Percentiles rank a stretch among this genome's conserved stretches.
phyloP scores from a whole-genome alignment of 2,329 filamentous ascomycete genomes.

The Arthrobotrys megalospora region DNA sequence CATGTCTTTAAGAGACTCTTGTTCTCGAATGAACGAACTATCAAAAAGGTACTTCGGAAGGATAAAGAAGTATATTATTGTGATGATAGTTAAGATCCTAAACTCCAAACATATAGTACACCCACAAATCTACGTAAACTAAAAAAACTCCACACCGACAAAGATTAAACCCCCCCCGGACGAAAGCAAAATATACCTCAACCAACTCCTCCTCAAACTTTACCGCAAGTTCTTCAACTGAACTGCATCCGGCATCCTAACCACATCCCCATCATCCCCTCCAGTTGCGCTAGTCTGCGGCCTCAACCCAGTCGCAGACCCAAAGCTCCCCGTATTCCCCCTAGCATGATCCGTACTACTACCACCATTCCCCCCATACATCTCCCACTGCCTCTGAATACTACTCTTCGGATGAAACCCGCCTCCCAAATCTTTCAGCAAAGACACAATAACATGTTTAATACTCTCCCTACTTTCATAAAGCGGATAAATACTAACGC shows the following conservation, averaged over 20 bases:
- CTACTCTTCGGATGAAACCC: background rate
- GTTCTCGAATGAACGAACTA: too few species aligned
- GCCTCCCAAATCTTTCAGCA: conserved; percentile 74
- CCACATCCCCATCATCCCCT: background rate
- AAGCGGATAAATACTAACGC: conserved; percentile 84
- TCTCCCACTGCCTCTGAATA: conserved; percentile 37
- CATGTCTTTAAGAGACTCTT: too few species aligned
- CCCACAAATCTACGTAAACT: too few species aligned
- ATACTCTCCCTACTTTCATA: conserved; percentile 83
- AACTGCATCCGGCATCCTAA: conserved; percentile 5
- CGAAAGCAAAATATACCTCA: too few species aligned
- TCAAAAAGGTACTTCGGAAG: too few species aligned
- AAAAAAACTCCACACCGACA: background rate
- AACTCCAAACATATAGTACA: background rate
- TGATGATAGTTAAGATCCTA: too few species aligned
- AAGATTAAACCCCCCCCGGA: too few species aligned
- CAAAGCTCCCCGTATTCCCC: conserved; percentile 6
- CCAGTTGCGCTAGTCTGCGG: conserved; percentile 23
- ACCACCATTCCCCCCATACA: conserved; percentile 6
- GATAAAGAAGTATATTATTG: too few species aligned
- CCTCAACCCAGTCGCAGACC: conserved; percentile 13
- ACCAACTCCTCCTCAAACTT: background rate
- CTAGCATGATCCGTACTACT: conserved; percentile 36
- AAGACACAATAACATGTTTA: conserved; percentile 74
- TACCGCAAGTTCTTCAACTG: conserved; percentile 29